Evolutionary conservation across 2,329 filamentous ascomycete genomes (phyloP).

Genomic region (Microdochium bolleyi): DNA sequence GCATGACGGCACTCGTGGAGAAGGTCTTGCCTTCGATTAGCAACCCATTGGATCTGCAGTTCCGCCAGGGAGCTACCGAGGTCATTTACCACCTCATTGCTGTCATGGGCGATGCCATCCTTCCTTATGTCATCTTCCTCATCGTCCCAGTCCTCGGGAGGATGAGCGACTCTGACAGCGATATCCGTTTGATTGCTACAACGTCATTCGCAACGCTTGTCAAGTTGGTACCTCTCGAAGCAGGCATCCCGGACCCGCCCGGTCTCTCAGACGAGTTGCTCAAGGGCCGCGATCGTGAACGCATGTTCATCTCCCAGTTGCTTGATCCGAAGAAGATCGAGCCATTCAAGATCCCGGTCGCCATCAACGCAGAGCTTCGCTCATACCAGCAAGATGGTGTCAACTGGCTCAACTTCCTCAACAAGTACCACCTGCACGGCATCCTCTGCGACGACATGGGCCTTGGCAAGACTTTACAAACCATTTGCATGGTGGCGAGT

Average conservation of each 20-base stretch:
- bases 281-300: slow-evolving; percentile 83
- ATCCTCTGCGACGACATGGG: slow-evolving; percentile 99
- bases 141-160: slow-evolving; percentile 93
- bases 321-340: slow-evolving; percentile 96
- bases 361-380: slow-evolving; percentile 92
- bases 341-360: slow-evolving; percentile 84
- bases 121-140: slow-evolving; percentile 97
- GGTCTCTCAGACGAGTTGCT: slow-evolving; percentile 84
- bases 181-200: slow-evolving; percentile 87
- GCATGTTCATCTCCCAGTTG: slow-evolving; percentile 94
- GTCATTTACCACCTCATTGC: slow-evolving; percentile 95
- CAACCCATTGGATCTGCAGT: slow-evolving; percentile 81
- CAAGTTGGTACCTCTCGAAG: slow-evolving; percentile 93
- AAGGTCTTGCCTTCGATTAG: slow-evolving; percentile 86
- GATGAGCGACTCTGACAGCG: slow-evolving; percentile 97
- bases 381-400: slow-evolving; percentile 98
- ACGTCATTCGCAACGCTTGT: slow-evolving; percentile 96
- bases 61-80: slow-evolving; percentile 89
- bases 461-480: slow-evolving; percentile 94
- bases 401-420: slow-evolving; percentile 97
- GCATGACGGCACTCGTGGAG: slow-evolving; percentile 93
- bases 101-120: slow-evolving; percentile 92
- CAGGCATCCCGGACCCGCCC: slow-evolving; percentile 92
- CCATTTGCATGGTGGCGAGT: slow-evolving; percentile 94
- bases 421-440: slow-evolving; percentile 94